A percentile compares a stretch with the other conserved stretches of the same genome.
Evolutionary conservation across 768 basidiomycete species (phyloP).

Genomic region (Harrya chromipes): DNA sequence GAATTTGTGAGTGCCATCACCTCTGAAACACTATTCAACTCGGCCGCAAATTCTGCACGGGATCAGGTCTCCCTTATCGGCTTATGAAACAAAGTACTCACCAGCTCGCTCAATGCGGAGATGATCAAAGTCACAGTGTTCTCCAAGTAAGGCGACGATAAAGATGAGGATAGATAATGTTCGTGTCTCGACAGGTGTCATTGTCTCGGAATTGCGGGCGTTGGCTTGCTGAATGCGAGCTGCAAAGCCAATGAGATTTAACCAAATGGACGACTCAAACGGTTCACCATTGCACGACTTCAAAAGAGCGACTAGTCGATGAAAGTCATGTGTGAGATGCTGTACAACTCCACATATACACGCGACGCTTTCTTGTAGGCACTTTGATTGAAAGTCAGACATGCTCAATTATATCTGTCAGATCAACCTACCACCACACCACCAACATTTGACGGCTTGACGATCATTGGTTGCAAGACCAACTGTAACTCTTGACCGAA

Average conservation of each 20-base stretch:
- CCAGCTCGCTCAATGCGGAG: constrained; percentile 61
- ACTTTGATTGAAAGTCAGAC: constrained; percentile 39
- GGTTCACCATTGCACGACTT: constrained; percentile 77
- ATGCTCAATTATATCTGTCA: not conserved
- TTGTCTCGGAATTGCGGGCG: constrained; percentile 38
- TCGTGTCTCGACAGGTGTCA: constrained; percentile 48
- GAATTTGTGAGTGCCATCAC: constrained; percentile 28
- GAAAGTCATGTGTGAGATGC: constrained; percentile 83
- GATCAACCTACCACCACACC: constrained; percentile 54
- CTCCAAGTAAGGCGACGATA: constrained; percentile 81
- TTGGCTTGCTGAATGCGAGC: constrained; percentile 64
- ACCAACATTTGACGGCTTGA: constrained; percentile 71
- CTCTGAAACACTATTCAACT: constrained; percentile 57
- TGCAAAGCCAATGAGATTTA: constrained; percentile 26
- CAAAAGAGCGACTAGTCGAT: constrained; percentile 70
- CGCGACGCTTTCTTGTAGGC: constrained; percentile 87
- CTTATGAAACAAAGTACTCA: constrained; percentile 33
- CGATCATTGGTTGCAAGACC: constrained; percentile 85
- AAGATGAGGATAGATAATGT: constrained; percentile 71
- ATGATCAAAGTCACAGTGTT: constrained; percentile 85
- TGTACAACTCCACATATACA: constrained; percentile 88
- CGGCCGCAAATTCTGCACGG: constrained; percentile 47
- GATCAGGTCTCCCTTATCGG: not conserved
- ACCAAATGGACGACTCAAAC: not conserved
- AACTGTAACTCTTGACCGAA: constrained; percentile 85